A percentile compares a stretch with the other conserved stretches of the same genome.
Evolutionary conservation across 257 asterid species (phyloP).

Genomic region (Scutellaria minor): DNA sequence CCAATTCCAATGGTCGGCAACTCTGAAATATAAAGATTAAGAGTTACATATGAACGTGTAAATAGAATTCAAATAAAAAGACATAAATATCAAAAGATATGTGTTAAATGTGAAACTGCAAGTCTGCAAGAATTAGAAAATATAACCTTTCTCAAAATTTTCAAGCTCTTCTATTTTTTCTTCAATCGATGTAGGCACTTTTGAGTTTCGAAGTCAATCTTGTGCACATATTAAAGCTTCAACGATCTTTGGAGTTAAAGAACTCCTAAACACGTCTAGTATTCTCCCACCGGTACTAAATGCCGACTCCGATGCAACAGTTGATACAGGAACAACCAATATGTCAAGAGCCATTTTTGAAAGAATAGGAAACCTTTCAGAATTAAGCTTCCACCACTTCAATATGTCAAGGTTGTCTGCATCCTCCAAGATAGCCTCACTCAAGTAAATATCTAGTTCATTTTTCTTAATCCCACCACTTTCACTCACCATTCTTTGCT

Average conservation of each 20-base stretch:
- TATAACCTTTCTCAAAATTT: conserved; percentile 2
- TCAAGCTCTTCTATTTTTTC: not conserved
- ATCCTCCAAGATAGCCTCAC: not conserved
- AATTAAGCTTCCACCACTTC: conserved; percentile 8
- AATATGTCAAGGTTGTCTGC: not conserved
- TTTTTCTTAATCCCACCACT: not conserved
- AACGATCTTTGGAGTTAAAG: conserved; percentile 1
- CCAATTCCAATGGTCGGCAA: not conserved
- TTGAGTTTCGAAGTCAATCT: not conserved
- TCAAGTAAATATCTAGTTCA: conserved; percentile 8
- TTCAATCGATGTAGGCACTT: not conserved
- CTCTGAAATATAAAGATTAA: not conserved
- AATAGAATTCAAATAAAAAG: no score
- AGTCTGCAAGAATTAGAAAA: no score
- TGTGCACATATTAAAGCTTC: conserved; percentile 15
- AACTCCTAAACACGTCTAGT: conserved; percentile 2
- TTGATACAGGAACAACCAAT: not conserved
- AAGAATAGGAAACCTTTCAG: not conserved
- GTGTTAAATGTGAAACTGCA: no score
- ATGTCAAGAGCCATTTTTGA: conserved; percentile 5
- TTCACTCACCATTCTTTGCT: not conserved
- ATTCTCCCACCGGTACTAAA: not conserved
- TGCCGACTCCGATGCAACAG: not conserved
- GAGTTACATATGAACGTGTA: no score
- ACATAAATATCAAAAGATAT: no score